A percentile compares a stretch with the other conserved stretches of the same genome.
Evolutionary conservation across 345 rosid genomes (phyloP).

Genomic region (Brassica carinata): DNA sequence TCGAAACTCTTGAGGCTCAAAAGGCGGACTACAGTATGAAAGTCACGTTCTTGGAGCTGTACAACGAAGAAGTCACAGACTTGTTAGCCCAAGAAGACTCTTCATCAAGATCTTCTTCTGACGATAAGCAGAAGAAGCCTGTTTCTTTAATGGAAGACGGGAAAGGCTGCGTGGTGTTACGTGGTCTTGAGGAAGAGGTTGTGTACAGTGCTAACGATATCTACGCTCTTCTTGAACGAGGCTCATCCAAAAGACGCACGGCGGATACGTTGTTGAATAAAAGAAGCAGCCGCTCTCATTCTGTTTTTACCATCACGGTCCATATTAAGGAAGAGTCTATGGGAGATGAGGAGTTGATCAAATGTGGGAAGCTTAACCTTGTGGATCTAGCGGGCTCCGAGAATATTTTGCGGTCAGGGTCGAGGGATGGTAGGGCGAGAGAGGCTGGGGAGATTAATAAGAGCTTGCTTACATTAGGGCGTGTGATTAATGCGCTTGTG

Average conservation of each 20-base stretch:
- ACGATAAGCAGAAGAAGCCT: constrained; percentile 81
- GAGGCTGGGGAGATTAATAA: constrained; percentile 98
- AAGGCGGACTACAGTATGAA: constrained; percentile 91
- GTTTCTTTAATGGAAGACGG: constrained; percentile 94
- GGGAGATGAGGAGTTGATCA: constrained; percentile 88
- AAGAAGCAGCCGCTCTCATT: constrained; percentile 96
- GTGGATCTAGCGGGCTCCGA: constrained; percentile 99
- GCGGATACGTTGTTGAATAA: constrained; percentile 92
- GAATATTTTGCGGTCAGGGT: constrained; percentile 85
- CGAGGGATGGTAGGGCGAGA: constrained; percentile 93
- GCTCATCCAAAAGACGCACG: constrained; percentile 77
- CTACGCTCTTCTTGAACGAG: constrained; percentile 77
- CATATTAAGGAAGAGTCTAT: constrained; percentile 76
- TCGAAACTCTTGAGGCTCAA: constrained; percentile 80
- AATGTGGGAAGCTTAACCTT: constrained; percentile 97
- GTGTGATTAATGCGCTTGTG: constrained; percentile 95
- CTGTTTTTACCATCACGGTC: constrained; percentile 82
- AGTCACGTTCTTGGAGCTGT: constrained; percentile 88
- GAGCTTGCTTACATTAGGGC: constrained; percentile 93
- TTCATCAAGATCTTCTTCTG: constrained; percentile 48
- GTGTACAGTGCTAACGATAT: constrained; percentile 93
- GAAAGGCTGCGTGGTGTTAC: constrained; percentile 78
- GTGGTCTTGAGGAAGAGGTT: constrained; percentile 93
- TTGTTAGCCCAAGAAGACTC: constrained; percentile 73
- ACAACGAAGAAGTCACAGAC: constrained; percentile 92